Percentiles rank a stretch among this genome's conserved stretches.
These are phyloP conservation scores for Ceratobasidium sp. DNA, from an alignment of 1,284 basidiomycete species.

Conservation along the genomic window DNA sequence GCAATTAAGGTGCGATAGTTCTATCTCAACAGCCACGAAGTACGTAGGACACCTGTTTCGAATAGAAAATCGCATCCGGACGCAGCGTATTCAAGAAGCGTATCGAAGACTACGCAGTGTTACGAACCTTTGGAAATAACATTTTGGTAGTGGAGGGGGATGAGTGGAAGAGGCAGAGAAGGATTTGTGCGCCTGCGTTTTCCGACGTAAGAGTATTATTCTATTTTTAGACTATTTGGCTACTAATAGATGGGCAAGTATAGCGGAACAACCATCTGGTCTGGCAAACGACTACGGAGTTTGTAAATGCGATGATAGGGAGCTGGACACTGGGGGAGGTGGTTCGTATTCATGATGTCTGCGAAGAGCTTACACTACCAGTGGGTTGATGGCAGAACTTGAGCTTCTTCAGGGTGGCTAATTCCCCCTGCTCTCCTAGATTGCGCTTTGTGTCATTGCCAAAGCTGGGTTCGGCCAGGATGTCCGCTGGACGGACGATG, in stretches of 20 bases:
- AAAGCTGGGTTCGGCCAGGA: constrained; percentile 48
- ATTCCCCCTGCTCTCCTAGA: constrained; percentile 56
- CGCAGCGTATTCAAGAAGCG: constrained; percentile 18
- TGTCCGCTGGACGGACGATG: constrained; percentile 53
- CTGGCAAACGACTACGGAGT: neutral
- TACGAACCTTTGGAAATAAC: constrained; percentile 44
- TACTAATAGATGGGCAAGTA: neutral
- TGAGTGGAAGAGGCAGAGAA: constrained; percentile 43
- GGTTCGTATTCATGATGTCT: neutral
- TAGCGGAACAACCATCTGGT: constrained; percentile 34
- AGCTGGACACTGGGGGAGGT: neutral
- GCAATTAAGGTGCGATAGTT: constrained; percentile 9
- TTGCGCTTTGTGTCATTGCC: constrained; percentile 45
- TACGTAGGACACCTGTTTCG: neutral
- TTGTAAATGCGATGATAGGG: constrained; percentile 2
- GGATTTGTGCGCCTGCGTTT: constrained; percentile 41
- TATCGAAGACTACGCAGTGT: neutral
- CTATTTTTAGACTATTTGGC: too few species aligned
- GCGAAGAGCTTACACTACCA: neutral
- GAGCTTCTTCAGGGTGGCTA: neutral
- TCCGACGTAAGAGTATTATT: constrained; percentile 35
- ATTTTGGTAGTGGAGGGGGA: constrained; percentile 36
- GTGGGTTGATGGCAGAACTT: neutral
- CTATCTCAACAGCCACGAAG: too few species aligned
- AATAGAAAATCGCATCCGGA: neutral